These are phyloP conservation scores for Grifola frondosa DNA, from an alignment of 1,284 basidiomycete genomes.

Conservation along the genomic window DNA sequence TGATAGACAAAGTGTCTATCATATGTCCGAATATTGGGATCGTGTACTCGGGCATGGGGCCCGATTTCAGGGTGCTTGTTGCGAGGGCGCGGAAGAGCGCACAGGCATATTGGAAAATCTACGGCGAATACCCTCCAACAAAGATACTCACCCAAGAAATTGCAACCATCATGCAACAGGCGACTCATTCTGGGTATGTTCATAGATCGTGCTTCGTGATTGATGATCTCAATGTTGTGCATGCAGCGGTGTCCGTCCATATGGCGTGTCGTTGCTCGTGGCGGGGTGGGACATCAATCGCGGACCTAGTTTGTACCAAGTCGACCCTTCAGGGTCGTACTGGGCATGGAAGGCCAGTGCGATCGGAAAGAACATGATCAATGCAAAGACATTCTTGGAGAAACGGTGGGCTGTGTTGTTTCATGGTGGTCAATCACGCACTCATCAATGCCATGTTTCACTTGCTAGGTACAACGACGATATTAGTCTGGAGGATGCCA, in stretches of 20 bases:
- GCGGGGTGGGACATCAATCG: conserved; percentile 94
- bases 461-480: conserved; percentile 92
- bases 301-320: conserved; percentile 94
- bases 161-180: conserved; percentile 98
- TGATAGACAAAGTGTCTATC: conserved; percentile 94
- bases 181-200: conserved; percentile 94
- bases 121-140: conserved; percentile 98
- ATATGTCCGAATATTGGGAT: conserved; percentile 99
- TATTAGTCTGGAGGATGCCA: conserved; percentile 97
- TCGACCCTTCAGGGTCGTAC: conserved; percentile 97
- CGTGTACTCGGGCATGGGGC: conserved; percentile 99
- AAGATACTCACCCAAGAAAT: conserved; percentile 96
- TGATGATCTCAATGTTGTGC: conserved; percentile 5
- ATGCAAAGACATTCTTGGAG: conserved; percentile 98
- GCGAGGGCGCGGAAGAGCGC: conserved; percentile 95
- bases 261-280: conserved; percentile 94
- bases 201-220: conserved; percentile 8
- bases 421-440: conserved; percentile 10
- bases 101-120: conserved; percentile 99
- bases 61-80: conserved; percentile 94
- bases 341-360: conserved; percentile 99
- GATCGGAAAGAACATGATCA: conserved; percentile 99
- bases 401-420: conserved; percentile 69
- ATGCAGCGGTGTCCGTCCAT: conserved; percentile 92
- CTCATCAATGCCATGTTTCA: too few relatives aligned